phyloP scores from a whole-genome alignment of 1,284 basidiomycete genomes.

The Austroboletus novae-zelandiae region DNA sequence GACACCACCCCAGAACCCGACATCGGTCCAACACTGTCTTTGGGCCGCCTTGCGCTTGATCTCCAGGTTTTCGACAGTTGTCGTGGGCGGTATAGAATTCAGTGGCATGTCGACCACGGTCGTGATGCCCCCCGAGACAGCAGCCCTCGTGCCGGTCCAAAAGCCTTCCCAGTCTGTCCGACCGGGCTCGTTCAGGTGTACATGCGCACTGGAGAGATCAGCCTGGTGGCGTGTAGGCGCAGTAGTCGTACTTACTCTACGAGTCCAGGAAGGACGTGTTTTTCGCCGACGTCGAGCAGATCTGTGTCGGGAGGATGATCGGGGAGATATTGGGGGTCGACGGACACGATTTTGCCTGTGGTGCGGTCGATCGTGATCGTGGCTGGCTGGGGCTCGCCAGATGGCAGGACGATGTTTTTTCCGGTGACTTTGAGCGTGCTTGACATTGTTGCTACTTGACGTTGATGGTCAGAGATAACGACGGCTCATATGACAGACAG shows the following conservation, averaged over 20 bases:
- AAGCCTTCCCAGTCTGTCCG: constrained; percentile 94
- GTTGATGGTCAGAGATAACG: background rate
- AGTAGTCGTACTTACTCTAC: constrained; percentile 39
- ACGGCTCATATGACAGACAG: constrained; percentile 19
- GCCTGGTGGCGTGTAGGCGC: background rate
- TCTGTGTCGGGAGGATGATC: constrained; percentile 33
- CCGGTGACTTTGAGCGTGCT: constrained; percentile 39
- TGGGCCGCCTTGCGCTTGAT: constrained; percentile 69
- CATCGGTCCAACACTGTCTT: constrained; percentile 78
- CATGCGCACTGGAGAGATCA: constrained; percentile 64
- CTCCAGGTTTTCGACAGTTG: constrained; percentile 72
- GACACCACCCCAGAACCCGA: constrained; percentile 94
- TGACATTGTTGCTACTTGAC: too few species aligned
- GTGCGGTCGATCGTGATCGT: constrained; percentile 64
- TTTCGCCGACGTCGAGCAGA: constrained; percentile 64
- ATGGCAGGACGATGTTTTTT: constrained; percentile 59
- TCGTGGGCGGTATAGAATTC: constrained; percentile 93
- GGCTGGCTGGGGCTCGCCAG: constrained; percentile 55
- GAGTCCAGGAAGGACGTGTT: constrained; percentile 77
- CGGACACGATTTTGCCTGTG: constrained; percentile 67
- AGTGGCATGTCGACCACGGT: constrained; percentile 94
- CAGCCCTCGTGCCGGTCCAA: constrained; percentile 84
- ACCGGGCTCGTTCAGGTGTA: constrained; percentile 92
- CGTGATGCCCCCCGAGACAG: constrained; percentile 87
- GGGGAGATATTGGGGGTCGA: constrained; percentile 39